Conservation (phyloP, 116 monocot genomes). For the Posidonia oceanica region DNA sequence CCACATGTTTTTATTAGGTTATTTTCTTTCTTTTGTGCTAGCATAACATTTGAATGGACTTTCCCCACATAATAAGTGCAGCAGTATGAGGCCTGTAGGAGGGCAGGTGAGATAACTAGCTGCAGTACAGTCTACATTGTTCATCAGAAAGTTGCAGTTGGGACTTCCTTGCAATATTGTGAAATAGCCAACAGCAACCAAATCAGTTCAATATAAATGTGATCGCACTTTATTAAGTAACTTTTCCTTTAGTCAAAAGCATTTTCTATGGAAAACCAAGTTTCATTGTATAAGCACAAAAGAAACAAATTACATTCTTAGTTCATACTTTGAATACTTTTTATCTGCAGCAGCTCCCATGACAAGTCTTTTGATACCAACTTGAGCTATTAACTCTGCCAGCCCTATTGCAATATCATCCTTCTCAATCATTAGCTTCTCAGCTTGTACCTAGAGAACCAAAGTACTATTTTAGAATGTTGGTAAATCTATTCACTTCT, state of each 20-base stretch:
- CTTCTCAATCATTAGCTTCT: slow-evolving; percentile 27
- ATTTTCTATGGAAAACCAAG: no score
- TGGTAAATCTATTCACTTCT: not conserved
- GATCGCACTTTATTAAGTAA: not conserved
- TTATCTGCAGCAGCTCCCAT: slow-evolving; percentile 30
- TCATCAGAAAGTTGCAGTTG: not conserved
- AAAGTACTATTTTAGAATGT: not conserved
- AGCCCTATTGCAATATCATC: slow-evolving; percentile 38
- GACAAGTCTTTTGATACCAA: slow-evolving; percentile 36
- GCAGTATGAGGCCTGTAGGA: no score
- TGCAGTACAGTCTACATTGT: not conserved
- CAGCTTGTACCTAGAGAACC: slow-evolving; percentile 23
- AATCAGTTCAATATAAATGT: not conserved
- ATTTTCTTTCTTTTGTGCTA: no score
- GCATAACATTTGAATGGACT: no score
- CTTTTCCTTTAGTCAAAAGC: not conserved
- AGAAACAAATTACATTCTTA: not conserved
- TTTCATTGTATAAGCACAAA: no score
- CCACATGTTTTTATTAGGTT: not conserved
- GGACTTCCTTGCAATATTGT: not conserved
- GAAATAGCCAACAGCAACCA: not conserved
- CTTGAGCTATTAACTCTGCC: slow-evolving; percentile 20
- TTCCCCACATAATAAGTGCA: no score
- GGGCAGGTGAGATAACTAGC: no score
- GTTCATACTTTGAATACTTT: slow-evolving; percentile 14